phyloP scores from a whole-genome alignment of 2,329 filamentous ascomycete genomes.

The Neopestalotiopsis clavispora region DNA sequence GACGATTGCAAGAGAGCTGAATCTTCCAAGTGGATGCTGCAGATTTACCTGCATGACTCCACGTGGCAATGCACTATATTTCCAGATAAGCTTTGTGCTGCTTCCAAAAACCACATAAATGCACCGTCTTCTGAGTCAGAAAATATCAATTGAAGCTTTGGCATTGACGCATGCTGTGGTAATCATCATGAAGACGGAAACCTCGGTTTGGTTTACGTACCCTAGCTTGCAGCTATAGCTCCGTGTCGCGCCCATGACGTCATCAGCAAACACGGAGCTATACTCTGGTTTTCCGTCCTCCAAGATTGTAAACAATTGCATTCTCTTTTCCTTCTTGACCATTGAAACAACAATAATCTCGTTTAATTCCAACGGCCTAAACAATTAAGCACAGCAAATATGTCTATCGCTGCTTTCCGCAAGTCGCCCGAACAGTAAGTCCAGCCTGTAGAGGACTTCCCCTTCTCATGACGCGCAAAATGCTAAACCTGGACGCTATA shows the following conservation, averaged over 20 bases:
- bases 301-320: neutral
- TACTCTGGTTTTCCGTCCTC: neutral
- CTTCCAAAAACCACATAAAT: no score
- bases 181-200: no score
- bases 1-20: no score
- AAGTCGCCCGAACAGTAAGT: constrained; percentile 31
- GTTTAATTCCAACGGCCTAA: neutral
- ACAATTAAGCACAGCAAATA: constrained; percentile 14
- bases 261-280: neutral
- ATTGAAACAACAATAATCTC: neutral
- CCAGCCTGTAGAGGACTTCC: neutral
- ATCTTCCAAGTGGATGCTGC: no score
- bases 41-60: no score
- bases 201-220: no score
- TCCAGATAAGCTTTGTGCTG: no score
- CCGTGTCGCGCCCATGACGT: constrained; percentile 3
- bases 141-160: no score
- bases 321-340: neutral
- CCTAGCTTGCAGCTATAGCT: neutral
- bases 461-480: neutral
- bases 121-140: no score
- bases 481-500: neutral
- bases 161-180: no score
- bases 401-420: constrained; percentile 41
- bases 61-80: no score